Base-by-base conservation (phyloP, 169 alveolate genomes). In the Plasmodium relictum region DNA sequence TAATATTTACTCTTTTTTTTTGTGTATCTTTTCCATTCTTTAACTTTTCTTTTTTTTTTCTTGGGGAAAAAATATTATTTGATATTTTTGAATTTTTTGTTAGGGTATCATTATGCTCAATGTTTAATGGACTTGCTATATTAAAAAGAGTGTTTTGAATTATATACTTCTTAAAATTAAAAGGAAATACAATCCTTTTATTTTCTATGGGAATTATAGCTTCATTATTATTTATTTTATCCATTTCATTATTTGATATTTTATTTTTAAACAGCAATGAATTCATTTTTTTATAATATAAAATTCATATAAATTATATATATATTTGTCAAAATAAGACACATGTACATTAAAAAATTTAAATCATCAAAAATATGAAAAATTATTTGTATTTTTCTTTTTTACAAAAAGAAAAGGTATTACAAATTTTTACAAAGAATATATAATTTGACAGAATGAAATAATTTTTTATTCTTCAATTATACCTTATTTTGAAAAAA, bases 161-260 rank as follows among this genome's bases (percentile, higher is more conserved):
- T 61, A 24, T 42, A 42, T 50, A 54, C 1, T 54, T 68, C 20
- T 61, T 80, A 44, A 39, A 80, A 16, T 73, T 18, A 41, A 10
- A 41, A 31, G 90, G 72, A 22, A 66, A 37, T 45, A 50, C 72
- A 80, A 80, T 71, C 16, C 18, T 52, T 61, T 80, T 56, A 58
- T 80, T 68, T 68, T 80, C 73, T 54, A 52, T 22, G 22, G 83
- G 73, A 68, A 80, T 80, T 68, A 80, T 80, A 68, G 41, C 52
- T 68, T n/a, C 48, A 22, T 22, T 39, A 80, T 68, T 61, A 18
- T 66, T 63, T 68, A 14, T 80, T 62, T 80, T 69, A 20, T 68
- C 41, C 72, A 50, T 45, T 66, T 68, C 69, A 56, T 45, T 56
- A 76, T 66, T 24, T 70, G 63, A 45, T 45, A 37, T 52, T 54